Conservation (phyloP, 2,329 filamentous ascomycete species). For the Bipolaris oryzae region DNA sequence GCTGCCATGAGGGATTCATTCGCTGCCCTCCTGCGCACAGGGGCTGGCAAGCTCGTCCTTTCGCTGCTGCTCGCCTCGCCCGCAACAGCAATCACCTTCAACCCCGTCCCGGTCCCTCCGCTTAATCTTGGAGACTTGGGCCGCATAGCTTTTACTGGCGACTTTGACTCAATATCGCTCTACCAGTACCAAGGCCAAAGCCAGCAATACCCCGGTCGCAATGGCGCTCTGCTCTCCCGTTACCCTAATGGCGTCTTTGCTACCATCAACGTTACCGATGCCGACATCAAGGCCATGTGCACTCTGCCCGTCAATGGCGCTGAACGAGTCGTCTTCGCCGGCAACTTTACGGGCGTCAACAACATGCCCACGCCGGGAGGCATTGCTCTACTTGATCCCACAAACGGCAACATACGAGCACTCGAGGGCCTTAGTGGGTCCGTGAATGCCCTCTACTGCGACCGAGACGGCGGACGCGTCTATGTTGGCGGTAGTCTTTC, state of each 20-base stretch:
- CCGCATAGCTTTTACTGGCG: conserved; percentile 81
- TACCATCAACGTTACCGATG: conserved; percentile 76
- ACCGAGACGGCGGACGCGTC: conserved; percentile 75
- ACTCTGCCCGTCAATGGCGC: conserved; percentile 72
- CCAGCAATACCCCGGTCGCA: conserved; percentile 68
- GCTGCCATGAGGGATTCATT: conserved; percentile 47
- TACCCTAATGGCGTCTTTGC: conserved; percentile 86
- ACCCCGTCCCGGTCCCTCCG: conserved; percentile 68
- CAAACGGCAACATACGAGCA: conserved; percentile 71
- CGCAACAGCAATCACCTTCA: conserved; percentile 57
- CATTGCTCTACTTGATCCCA: conserved; percentile 80
- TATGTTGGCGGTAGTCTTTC: conserved; percentile 91
- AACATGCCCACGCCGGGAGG: conserved; percentile 74
- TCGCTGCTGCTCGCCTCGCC: conserved; percentile 41
- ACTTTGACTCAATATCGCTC: conserved; percentile 89
- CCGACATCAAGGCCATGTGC: conserved; percentile 88
- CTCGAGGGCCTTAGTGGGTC: conserved; percentile 81
- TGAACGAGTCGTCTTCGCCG: conserved; percentile 81
- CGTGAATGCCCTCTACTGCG: conserved; percentile 83
- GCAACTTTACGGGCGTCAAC: conserved; percentile 93
- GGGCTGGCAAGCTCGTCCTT: conserved; percentile 46
- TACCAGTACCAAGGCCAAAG: conserved; percentile 85
- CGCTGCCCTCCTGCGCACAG: conserved; percentile 47
- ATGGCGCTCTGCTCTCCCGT: conserved; percentile 80
- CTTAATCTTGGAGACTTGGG: conserved; percentile 81